phyloP scores from a whole-genome alignment of 768 basidiomycete species.

The Leccinellum luteum region DNA sequence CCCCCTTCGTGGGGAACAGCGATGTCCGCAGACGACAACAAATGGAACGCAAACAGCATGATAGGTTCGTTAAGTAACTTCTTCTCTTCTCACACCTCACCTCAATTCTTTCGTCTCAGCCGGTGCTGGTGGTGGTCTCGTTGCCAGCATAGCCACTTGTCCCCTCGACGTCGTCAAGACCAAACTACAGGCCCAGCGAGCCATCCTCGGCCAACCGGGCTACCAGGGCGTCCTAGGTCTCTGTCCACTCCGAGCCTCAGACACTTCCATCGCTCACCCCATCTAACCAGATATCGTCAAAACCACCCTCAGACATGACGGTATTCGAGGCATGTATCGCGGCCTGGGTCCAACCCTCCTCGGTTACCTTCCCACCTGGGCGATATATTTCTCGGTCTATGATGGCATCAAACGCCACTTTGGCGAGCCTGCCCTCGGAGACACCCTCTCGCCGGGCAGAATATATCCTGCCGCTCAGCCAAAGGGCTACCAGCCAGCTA shows the following conservation, averaged over 20 bases:
- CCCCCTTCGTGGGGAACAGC: slow-evolving; percentile 63
- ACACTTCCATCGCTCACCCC: slow-evolving; percentile 12
- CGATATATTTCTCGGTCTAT: slow-evolving; percentile 97
- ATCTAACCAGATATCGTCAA: slow-evolving; percentile 47
- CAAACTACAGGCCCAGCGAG: slow-evolving; percentile 90
- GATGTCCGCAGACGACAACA: slow-evolving; percentile 57
- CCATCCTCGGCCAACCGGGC: slow-evolving; percentile 60
- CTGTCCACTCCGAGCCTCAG: slow-evolving; percentile 23
- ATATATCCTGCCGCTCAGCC: slow-evolving; percentile 81
- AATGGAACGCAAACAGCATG: slow-evolving; percentile 79
- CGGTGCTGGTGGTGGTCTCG: slow-evolving; percentile 93
- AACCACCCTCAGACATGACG: slow-evolving; percentile 60
- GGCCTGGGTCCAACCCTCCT: slow-evolving; percentile 96
- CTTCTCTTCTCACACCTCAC: background rate
- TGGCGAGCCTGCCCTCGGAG: slow-evolving; percentile 60
- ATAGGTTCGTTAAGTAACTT: slow-evolving; percentile 49
- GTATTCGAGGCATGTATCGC: slow-evolving; percentile 88
- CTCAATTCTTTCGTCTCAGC: slow-evolving; percentile 43
- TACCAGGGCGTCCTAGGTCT: slow-evolving; percentile 78
- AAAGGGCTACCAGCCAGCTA: slow-evolving; percentile 80
- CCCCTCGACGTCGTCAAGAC: slow-evolving; percentile 99
- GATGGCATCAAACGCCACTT: slow-evolving; percentile 89
- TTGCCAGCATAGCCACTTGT: slow-evolving; percentile 91
- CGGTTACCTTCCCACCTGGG: slow-evolving; percentile 98
- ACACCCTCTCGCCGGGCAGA: slow-evolving; percentile 36